Conservation (phyloP, 257 asterid genomes). For the Solanum verrucosum region DNA sequence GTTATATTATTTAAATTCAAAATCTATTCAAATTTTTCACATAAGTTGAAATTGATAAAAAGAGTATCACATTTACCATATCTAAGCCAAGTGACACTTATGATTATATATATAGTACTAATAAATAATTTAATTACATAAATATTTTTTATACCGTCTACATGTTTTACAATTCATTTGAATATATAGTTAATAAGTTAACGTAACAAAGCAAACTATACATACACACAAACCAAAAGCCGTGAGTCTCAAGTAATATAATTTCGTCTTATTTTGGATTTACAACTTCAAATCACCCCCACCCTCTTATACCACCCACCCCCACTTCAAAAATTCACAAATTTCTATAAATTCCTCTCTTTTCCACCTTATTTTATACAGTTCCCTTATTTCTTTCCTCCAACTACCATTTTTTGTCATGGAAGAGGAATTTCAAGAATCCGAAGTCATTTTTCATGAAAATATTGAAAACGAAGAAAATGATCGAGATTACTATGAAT, state of each 20-base stretch:
- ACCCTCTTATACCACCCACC: background rate
- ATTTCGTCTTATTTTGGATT: background rate
- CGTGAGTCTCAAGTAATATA: background rate
- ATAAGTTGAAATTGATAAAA: background rate
- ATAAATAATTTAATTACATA: too few species aligned
- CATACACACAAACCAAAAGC: background rate
- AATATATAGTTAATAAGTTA: background rate
- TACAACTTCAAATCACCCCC: background rate
- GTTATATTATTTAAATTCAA: background rate
- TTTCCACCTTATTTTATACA: background rate
- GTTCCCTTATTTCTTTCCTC: background rate
- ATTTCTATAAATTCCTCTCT: background rate
- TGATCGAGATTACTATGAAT: background rate
- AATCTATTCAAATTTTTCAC: background rate
- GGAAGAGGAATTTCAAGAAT: slow-evolving; percentile 14
- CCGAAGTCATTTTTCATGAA: slow-evolving; percentile 1
- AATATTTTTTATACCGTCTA: too few species aligned
- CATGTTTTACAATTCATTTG: too few species aligned
- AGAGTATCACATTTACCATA: background rate
- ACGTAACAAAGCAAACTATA: background rate
- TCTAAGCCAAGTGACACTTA: background rate
- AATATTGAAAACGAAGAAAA: background rate
- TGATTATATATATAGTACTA: too few species aligned
- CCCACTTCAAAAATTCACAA: background rate
- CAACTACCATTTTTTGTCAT: background rate